phyloP scores from a whole-genome alignment of 2,329 filamentous ascomycete species.

The Arthrinium phaeospermum region DNA sequence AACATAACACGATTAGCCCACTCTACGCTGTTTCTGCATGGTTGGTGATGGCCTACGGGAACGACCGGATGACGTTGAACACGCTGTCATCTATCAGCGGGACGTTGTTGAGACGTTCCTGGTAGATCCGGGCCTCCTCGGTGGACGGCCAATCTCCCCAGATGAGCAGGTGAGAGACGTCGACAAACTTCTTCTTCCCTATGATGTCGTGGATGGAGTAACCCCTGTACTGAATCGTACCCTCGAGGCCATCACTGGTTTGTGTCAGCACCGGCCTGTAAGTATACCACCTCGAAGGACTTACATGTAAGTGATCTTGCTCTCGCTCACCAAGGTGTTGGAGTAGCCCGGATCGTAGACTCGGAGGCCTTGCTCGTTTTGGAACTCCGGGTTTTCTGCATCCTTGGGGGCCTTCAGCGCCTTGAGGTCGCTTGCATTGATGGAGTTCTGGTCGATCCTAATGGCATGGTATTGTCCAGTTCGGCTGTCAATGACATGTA shows the following conservation, averaged over 20 bases:
- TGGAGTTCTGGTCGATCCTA: conserved; percentile 25
- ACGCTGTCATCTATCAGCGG: conserved; percentile 25
- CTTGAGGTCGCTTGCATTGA: conserved; percentile 27
- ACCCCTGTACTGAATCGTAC: conserved; percentile 27
- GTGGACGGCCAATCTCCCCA: conserved; percentile 27
- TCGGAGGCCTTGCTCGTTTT: conserved; percentile 28
- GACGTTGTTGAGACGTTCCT: conserved; percentile 26
- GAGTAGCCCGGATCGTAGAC: conserved; percentile 29
- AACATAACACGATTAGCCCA: neutral
- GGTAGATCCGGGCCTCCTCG: conserved; percentile 24
- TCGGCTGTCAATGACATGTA: conserved; percentile 26
- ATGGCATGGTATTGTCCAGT: conserved; percentile 27
- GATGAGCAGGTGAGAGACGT: conserved; percentile 28
- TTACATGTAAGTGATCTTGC: conserved; percentile 30
- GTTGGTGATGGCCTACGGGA: conserved; percentile 21
- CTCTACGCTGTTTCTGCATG: neutral
- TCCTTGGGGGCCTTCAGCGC: conserved; percentile 28
- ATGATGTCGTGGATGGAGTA: conserved; percentile 29
- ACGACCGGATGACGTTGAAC: conserved; percentile 26
- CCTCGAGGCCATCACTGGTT: conserved; percentile 25
- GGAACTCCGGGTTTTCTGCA: conserved; percentile 28
- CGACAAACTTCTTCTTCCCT: conserved; percentile 26
- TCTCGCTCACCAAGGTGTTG: conserved; percentile 30
- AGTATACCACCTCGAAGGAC: neutral
- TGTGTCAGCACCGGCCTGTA: neutral